phyloP scores from a whole-genome alignment of 2,329 filamentous ascomycete species.

The Colletotrichum falcatum region DNA sequence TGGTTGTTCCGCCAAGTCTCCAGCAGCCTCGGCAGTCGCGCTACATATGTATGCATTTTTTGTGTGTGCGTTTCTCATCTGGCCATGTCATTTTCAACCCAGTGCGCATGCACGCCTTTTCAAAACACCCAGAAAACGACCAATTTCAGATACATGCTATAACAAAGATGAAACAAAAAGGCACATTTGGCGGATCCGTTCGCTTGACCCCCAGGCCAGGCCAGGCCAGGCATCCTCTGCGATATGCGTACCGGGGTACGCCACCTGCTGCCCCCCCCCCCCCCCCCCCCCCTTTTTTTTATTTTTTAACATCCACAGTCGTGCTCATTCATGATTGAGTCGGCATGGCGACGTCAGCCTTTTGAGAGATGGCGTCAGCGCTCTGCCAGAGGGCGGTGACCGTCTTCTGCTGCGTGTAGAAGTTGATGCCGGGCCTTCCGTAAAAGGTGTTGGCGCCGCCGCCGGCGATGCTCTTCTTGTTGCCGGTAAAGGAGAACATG shows the following conservation, averaged over 20 bases:
- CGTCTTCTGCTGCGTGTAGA: slow-evolving; percentile 98
- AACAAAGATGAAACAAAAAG: not conserved
- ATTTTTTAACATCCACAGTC: not conserved
- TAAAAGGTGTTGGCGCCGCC: slow-evolving; percentile 96
- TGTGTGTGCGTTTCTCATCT: slow-evolving; percentile 8
- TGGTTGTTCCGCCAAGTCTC: not conserved
- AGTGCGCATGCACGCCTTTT: not conserved
- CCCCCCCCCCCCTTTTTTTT: no score
- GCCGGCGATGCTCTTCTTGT: slow-evolving; percentile 92
- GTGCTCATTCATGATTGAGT: slow-evolving; percentile 54
- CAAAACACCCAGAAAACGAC: not conserved
- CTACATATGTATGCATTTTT: slow-evolving; percentile 5
- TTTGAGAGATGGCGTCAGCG: slow-evolving; percentile 85
- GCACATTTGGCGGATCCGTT: not conserved
- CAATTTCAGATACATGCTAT: slow-evolving; percentile 3
- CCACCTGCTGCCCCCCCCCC: not conserved
- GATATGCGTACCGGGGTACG: not conserved
- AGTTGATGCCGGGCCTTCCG: slow-evolving; percentile 89
- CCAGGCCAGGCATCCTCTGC: not conserved
- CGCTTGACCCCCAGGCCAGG: no score
- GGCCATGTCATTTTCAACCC: slow-evolving; percentile 11
- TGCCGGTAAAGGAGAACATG: slow-evolving; percentile 80
- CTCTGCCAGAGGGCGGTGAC: slow-evolving; percentile 92
- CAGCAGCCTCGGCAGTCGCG: not conserved
- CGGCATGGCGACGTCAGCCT: slow-evolving; percentile 92